Conservation (phyloP, 495 filamentous ascomycete species). For the Articulospora tetracladia region DNA sequence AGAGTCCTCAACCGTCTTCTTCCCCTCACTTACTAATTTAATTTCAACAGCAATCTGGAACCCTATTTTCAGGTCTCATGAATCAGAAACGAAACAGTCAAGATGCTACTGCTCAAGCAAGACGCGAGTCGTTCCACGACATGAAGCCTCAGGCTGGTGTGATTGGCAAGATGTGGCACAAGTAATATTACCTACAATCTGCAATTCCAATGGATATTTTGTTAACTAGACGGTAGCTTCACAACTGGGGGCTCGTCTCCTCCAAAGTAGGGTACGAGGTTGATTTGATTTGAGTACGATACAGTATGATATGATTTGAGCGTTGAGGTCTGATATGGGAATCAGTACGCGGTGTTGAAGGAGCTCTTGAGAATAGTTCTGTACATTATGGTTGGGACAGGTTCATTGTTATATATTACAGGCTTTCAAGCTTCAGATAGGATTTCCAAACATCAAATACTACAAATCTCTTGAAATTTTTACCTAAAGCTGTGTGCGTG, state of each 20-base stretch:
- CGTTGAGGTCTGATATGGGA: background rate
- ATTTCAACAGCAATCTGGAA: slow-evolving; percentile 9
- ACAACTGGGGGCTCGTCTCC: background rate
- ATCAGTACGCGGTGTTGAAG: background rate
- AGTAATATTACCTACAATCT: slow-evolving; percentile 26
- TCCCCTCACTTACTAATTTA: no score
- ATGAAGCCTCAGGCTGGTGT: slow-evolving; percentile 40
- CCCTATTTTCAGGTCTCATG: slow-evolving; percentile 44
- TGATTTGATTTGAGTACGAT: background rate
- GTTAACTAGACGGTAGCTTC: slow-evolving; percentile 2
- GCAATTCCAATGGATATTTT: background rate
- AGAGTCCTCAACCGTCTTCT: background rate
- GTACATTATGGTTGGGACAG: background rate
- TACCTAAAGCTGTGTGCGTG: no score
- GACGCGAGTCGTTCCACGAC: slow-evolving; percentile 47
- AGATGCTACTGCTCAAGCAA: slow-evolving; percentile 34
- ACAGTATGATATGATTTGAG: background rate
- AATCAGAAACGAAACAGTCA: slow-evolving; percentile 46
- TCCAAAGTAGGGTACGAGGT: background rate
- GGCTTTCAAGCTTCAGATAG: background rate
- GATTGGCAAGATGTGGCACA: slow-evolving; percentile 52
- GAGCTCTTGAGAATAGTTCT: background rate
- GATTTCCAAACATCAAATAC: background rate
- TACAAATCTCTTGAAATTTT: no score
- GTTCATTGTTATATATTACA: background rate